Evolutionary conservation across 1,139 yeast genomes (phyloP).

Genomic region (Yamadazyma taylorii): DNA sequence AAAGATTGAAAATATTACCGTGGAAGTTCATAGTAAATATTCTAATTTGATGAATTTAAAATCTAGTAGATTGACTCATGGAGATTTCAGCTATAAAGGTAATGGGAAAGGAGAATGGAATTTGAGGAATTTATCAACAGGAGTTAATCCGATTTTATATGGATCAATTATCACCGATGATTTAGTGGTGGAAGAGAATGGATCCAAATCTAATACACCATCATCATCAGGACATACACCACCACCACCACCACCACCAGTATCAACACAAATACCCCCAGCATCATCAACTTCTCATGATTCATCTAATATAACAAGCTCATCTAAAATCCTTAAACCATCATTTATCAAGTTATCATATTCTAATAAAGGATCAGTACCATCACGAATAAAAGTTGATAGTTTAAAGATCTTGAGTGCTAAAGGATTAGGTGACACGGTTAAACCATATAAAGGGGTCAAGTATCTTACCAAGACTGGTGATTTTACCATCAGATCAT

Average conservation of each 20-base stretch:
- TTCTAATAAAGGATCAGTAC: conserved; percentile 64
- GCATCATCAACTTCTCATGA: too few relatives aligned
- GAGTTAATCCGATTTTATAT: conserved; percentile 67
- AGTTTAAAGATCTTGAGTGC: conserved; percentile 59
- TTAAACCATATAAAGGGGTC: conserved; percentile 89
- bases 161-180: conserved; percentile 41
- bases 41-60: conserved; percentile 34
- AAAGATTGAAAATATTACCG: conserved; percentile 55
- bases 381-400: conserved; percentile 75
- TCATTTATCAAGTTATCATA: conserved; percentile 54
- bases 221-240: background rate
- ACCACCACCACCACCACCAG: background rate
- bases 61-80: conserved; percentile 63
- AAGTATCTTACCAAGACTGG: conserved; percentile 73
- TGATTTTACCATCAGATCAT: conserved; percentile 31
- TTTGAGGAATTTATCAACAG: conserved; percentile 59
- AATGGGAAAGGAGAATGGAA: conserved; percentile 71
- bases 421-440: conserved; percentile 59
- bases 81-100: conserved; percentile 61
- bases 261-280: too few relatives aligned
- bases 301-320: too few relatives aligned
- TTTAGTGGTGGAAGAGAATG: conserved; percentile 4
- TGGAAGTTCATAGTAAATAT: conserved; percentile 38
- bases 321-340: conserved; percentile 42
- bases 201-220: conserved; percentile 2